These are phyloP conservation scores for Ilyonectria sp. DNA, from an alignment of 2,329 filamentous ascomycete species.

Conservation along the genomic window DNA sequence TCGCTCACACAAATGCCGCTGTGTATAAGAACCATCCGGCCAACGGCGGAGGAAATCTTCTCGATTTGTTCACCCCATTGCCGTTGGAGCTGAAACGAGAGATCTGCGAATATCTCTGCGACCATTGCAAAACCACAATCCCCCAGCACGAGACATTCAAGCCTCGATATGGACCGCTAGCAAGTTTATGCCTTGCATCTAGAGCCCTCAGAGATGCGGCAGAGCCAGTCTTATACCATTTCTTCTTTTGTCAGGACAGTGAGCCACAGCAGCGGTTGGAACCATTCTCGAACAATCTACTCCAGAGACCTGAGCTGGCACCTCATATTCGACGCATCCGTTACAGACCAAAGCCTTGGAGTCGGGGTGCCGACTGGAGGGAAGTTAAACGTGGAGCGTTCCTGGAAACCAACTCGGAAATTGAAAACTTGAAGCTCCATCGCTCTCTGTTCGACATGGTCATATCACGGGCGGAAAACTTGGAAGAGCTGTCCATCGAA, in stretches of 20 bases:
- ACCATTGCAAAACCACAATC: neutral
- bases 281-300: neutral
- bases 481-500: neutral
- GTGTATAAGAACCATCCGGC: neutral
- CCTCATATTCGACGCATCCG: neutral
- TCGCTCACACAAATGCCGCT: too few relatives aligned
- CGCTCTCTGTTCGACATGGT: neutral
- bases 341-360: neutral
- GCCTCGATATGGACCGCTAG: neutral
- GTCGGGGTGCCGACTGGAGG: too few relatives aligned
- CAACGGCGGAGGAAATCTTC: neutral
- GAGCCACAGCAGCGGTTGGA: neutral
- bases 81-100: conserved; percentile 40
- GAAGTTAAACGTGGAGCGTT: too few relatives aligned
- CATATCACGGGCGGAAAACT: neutral
- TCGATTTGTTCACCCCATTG: neutral
- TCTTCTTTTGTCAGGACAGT: neutral
- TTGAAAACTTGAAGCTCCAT: too few relatives aligned
- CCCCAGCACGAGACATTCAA: neutral
- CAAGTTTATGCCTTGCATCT: conserved; percentile 17
- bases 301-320: neutral
- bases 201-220: neutral
- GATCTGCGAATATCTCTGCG: conserved; percentile 53
- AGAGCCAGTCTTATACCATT: neutral
- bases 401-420: too few relatives aligned